Evolutionary conservation across 352 stramenopile species (phyloP), one percentile per base, ranked within the genome.

Genomic region (Phytopythium delawarense): DNA sequence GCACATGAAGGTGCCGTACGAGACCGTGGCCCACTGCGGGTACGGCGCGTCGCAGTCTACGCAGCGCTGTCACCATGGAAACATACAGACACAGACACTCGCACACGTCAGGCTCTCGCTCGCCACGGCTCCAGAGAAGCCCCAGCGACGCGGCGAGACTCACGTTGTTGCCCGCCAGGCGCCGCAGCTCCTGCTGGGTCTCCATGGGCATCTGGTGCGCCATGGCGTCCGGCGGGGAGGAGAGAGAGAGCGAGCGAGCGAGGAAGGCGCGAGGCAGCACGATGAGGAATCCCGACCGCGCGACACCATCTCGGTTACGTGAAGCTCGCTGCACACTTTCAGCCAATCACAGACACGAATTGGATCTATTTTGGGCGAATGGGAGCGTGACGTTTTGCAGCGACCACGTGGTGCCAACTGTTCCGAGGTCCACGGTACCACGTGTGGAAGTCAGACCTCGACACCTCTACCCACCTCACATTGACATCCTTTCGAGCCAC

Each of bases 1-100:
- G 59, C 93, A 98, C 74, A 98, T 97, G 65, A 98, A 98, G 23
- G 96, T 96, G 55, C 94, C 95, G 74, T 98, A 98, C 20, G 93
- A 97, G 40, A 96, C 91, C 2, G 89, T 97, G 6, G 94, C 93
- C 94, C 95, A 98, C 54, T 93, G 88, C 23, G 95, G 95, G 69
- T 98, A 98, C 53, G 92, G 81, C 37, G 92, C 93, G 60, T 92
- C 81, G 59, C 95, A 98, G 78, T 98, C 95, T 55, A 98, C 97
- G 69, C 95, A 98, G 53, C 80, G 79, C 80, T 88, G 59, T 30
- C 48, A 28, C 48, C 44, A 61, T 30, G 67, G 39, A 50, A 13
- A 53, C 44, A 61, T 16, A 67, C 42, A 57, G 16, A 55, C 34
- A 66, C 16, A 62, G 55, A 13, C 57, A 42, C 32, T 18, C 53